Conservation (phyloP, 352 stramenopile species). For the Pythium aphanidermatum region DNA sequence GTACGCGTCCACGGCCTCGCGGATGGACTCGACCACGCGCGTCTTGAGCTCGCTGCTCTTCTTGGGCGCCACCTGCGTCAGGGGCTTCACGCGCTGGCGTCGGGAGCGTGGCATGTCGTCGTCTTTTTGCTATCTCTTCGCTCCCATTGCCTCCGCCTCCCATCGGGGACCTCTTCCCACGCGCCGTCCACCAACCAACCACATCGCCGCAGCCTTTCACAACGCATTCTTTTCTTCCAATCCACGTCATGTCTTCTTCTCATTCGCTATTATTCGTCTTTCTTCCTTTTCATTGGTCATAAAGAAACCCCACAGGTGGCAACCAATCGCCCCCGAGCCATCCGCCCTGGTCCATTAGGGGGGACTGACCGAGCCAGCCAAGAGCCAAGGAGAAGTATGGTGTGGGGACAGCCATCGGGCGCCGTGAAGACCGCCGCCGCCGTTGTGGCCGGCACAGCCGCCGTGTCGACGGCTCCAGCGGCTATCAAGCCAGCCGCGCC, state of each 20-base stretch:
- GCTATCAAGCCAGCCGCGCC: constrained; percentile 12
- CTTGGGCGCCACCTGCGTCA: constrained; percentile 95
- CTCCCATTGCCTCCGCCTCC: too few species aligned
- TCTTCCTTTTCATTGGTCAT: constrained; percentile 27
- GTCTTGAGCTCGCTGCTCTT: constrained; percentile 96
- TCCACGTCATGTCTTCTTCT: constrained; percentile 1
- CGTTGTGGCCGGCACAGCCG: constrained; percentile 2
- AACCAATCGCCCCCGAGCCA: constrained; percentile 38
- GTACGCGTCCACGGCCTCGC: constrained; percentile 92
- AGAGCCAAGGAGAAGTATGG: constrained; percentile 27
- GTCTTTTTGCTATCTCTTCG: too few species aligned
- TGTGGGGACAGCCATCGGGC: constrained; percentile 49
- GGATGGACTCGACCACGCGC: constrained; percentile 91
- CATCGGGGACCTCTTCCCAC: constrained; percentile 15
- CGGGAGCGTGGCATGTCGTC: constrained; percentile 87
- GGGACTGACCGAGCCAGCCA: neutral
- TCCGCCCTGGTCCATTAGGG: neutral
- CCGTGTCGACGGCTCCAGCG: neutral
- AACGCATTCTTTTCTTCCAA: constrained; percentile 34
- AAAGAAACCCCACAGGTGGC: constrained; percentile 25
- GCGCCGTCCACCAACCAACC: constrained; percentile 28
- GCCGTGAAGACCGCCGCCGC: constrained; percentile 19
- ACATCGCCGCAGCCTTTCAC: constrained; percentile 11
- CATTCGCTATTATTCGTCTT: constrained; percentile 21
- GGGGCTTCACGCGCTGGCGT: constrained; percentile 81